Conservation (phyloP, 2,329 filamentous ascomycete genomes). For the Rhinocladiella similis region DNA sequence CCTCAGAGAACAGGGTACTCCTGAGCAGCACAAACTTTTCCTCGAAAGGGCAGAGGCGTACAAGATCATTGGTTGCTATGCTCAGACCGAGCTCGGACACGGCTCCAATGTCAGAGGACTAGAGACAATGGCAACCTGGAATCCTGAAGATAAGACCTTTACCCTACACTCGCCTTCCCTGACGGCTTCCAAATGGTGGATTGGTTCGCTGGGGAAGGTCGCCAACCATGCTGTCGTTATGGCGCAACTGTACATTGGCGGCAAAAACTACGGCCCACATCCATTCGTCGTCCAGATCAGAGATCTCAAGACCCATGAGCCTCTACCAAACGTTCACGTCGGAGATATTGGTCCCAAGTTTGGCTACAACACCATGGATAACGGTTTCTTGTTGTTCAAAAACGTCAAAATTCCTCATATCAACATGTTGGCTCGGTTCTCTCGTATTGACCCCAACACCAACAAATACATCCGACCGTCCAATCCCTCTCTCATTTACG, state of each 20-base stretch:
- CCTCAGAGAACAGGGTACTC: constrained; percentile 68
- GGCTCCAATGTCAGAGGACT: constrained; percentile 74
- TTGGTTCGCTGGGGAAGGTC: constrained; percentile 72
- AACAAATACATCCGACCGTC: constrained; percentile 68
- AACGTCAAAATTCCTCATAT: constrained; percentile 72
- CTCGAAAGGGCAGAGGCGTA: constrained; percentile 68
- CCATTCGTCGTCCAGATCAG: constrained; percentile 76
- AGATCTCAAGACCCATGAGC: constrained; percentile 68
- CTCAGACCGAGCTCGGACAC: constrained; percentile 78
- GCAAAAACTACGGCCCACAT: constrained; percentile 71
- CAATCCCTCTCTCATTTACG: constrained; percentile 69
- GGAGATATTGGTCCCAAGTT: constrained; percentile 82
- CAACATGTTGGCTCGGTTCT: constrained; percentile 73
- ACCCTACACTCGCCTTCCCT: constrained; percentile 71
- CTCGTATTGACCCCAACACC: constrained; percentile 66
- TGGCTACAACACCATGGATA: constrained; percentile 80
- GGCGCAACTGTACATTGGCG: constrained; percentile 70
- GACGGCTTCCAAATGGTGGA: constrained; percentile 83
- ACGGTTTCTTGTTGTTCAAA: constrained; percentile 77
- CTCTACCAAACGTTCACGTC: constrained; percentile 68
- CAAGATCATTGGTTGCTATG: constrained; percentile 75
- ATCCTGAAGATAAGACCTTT: constrained; percentile 71
- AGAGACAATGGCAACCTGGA: constrained; percentile 74
- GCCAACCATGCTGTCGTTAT: constrained; percentile 79
- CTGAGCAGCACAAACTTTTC: constrained; percentile 73